Evolutionary conservation across 2,329 filamentous ascomycete genomes (phyloP), one percentile per base, ranked within the genome.

Genomic region (Stachybotrys chartarum): DNA sequence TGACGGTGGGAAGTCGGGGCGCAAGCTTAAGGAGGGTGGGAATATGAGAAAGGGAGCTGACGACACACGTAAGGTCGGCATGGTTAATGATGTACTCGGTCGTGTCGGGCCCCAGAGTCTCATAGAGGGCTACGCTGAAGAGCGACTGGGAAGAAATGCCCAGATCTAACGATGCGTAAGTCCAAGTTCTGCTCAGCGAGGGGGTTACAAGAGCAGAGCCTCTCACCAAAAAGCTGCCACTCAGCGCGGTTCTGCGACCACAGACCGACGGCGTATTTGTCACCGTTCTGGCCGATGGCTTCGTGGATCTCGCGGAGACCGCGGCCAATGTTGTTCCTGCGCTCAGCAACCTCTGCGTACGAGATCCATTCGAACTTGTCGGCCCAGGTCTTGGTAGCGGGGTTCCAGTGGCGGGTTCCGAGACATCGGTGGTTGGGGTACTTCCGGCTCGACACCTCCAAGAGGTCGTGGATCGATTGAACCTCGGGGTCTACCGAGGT

Each of bases 51-150:
- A 97, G 77, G 31, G 89, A 91, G 56, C 89, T 86, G 59, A 88
- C 85, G 45, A 97, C 84, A 65, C 86, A 90, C 56, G 79, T 72
- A 55, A 97, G 76, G 59, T 86, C 81, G 54, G 91, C 84, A 70
- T 97, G 93, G 72, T 95, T 95, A 75, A 97, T 88, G 72, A 99
- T 97, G 75, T 90, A 97, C 74, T 97, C 91, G 56, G 90, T 92
- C 3, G 92, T 84, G 62, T 96, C 90, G 12, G 93, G 87, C 10
- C 93, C 93, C 6, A 99, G 83, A 12, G 93, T 97, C 72, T 97
- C 94, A 77, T 99, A 99, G 52, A 99, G 86, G 6, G 93, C 96
- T 55, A 99, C 91, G 24, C 88, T 90, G 74, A 81, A 97, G 32
- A 97, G 83, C 7, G 87, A 84, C 72, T 97, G 94, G 12, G 91